Evolutionary conservation across 148 eudicot genomes (phyloP), one percentile per base, ranked within the genome.

Genomic region (Amaranthus hypochondriacus): DNA sequence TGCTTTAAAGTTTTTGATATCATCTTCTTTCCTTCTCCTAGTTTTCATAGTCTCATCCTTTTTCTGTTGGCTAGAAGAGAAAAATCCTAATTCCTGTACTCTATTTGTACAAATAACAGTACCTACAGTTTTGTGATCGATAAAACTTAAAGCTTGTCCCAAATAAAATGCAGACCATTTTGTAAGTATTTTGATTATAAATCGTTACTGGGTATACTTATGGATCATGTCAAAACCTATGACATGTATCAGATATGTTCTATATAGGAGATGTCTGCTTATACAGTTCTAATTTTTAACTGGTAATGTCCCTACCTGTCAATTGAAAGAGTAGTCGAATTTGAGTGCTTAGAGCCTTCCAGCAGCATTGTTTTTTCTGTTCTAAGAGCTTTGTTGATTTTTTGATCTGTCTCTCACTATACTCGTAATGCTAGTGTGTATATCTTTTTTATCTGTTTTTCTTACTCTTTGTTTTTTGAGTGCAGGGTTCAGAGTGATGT

Each of bases 401-500:
- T 7, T 51, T 11, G 48, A 13, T 68, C 15, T 64, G 15, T n/a
- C 21, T n/a, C 52, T 44, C 9, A 10, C 47, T 57, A 9, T 28
- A 13, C 7, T 48, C 15, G 51, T 65, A 7, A 48, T 77, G 73
- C 39, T 56, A 7, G 14, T 54, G 3, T 54, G 48, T 14, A 21
- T 47, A 13, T 44, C 62, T 13, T 28, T 28, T 73, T 46, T 62
- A 54, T 47, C 57, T 13, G n/a, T 14, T 48, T 44, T 11, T 56
- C 21, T 4, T 47, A 53, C 60, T 74, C 51, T 58, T 69, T 60
- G 61, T 56, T 8, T 47, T 78, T 12, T 48, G 67, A 56, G 55
- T 86, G 85, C 89, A 93, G 98, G 84, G 97, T 93, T 74, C 97
- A 93, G 84, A 81, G 70, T 80, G 98, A 93, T 76, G 97, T 93